phyloP scores from a whole-genome alignment of 768 basidiomycete species.

The Paxillus involutus region DNA sequence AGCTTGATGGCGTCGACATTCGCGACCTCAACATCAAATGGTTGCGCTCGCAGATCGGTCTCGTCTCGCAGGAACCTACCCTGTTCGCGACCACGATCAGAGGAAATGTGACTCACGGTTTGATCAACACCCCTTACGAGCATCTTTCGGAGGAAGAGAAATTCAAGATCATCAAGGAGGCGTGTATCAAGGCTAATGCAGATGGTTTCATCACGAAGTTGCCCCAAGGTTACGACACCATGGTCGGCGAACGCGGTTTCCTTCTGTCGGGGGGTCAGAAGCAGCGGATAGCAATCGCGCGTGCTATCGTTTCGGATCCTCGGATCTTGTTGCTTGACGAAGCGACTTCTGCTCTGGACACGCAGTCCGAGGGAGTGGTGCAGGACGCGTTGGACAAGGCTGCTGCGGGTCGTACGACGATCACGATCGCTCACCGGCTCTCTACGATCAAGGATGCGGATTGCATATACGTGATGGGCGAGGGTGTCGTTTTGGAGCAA shows the following conservation, averaged over 20 bases:
- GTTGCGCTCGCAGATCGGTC: conserved; percentile 81
- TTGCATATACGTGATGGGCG: conserved; percentile 87
- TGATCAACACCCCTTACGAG: conserved; percentile 71
- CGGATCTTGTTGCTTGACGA: conserved; percentile 87
- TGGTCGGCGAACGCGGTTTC: conserved; percentile 89
- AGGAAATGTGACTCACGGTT: conserved; percentile 83
- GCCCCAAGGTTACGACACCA: conserved; percentile 81
- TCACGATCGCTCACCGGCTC: conserved; percentile 78
- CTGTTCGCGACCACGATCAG: conserved; percentile 83
- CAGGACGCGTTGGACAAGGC: conserved; percentile 91
- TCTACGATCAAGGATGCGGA: conserved; percentile 87
- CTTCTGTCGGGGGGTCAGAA: conserved; percentile 85
- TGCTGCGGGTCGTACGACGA: conserved; percentile 72
- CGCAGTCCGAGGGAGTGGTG: conserved; percentile 83
- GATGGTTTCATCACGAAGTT: conserved; percentile 85
- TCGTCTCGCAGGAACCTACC: conserved; percentile 86
- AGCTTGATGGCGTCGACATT: conserved; percentile 73
- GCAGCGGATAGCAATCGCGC: conserved; percentile 86
- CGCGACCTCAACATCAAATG: conserved; percentile 79
- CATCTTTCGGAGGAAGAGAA: conserved; percentile 71
- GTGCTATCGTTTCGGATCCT: conserved; percentile 87
- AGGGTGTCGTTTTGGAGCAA: conserved; percentile 75
- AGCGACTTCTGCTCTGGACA: conserved; percentile 87
- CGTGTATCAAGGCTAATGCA: conserved; percentile 86
- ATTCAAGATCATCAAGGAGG: conserved; percentile 80